Percentiles rank a stretch among this genome's conserved stretches.
These are phyloP conservation scores for Tolypocladium amazonense DNA, from an alignment of 2,329 filamentous ascomycete species.

Conservation along the genomic window DNA sequence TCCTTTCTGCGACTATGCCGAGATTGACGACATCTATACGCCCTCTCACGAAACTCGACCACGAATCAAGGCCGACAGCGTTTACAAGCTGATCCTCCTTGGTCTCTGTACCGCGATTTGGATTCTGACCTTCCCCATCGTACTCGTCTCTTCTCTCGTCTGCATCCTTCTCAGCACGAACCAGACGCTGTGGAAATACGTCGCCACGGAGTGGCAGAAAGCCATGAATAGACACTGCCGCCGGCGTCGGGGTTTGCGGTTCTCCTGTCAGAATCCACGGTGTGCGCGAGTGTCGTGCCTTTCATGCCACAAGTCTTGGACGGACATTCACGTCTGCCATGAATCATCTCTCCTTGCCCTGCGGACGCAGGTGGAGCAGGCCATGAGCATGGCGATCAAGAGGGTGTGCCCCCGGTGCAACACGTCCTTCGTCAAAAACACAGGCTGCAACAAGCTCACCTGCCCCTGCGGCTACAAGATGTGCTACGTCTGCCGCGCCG, in stretches of 20 bases:
- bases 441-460: slow-evolving; percentile 93
- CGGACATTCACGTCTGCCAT: slow-evolving; percentile 82
- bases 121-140: slow-evolving; percentile 43
- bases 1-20: slow-evolving; percentile 85
- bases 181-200: slow-evolving; percentile 28
- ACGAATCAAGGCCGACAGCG: slow-evolving; percentile 41
- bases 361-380: slow-evolving; percentile 81
- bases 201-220: slow-evolving; percentile 38
- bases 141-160: slow-evolving; percentile 35
- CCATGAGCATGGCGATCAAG: slow-evolving; percentile 89
- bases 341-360: slow-evolving; percentile 73
- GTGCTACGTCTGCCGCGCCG: slow-evolving; percentile 91
- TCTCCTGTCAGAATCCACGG: slow-evolving; percentile 59
- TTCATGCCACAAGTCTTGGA: slow-evolving; percentile 72
- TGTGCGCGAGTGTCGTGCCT: slow-evolving; percentile 70
- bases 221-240: slow-evolving; percentile 59
- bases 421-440: slow-evolving; percentile 83
- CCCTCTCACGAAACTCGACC: slow-evolving; percentile 43
- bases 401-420: slow-evolving; percentile 88
- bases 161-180: slow-evolving; percentile 33
- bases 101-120: slow-evolving; percentile 41
- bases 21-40: slow-evolving; percentile 68
- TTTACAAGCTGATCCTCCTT: slow-evolving; percentile 39
- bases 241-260: slow-evolving; percentile 62
- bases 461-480: slow-evolving; percentile 95